A percentile compares a stretch with the other conserved stretches of the same genome.
Evolutionary conservation across 805 yeast genomes (phyloP).

Genomic region (Candida nanaspora): DNA sequence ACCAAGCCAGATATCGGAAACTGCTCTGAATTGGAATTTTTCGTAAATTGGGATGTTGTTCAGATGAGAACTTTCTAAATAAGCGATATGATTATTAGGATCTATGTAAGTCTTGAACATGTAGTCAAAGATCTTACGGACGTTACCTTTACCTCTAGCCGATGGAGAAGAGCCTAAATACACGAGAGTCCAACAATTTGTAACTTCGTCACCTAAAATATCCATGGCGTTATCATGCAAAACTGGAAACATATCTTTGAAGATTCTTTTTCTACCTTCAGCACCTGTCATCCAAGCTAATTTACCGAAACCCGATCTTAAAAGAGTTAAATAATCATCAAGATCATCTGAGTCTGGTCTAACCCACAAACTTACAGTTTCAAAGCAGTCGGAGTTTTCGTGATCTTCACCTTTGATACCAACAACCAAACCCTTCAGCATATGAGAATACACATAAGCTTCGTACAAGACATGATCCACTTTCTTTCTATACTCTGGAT

Average conservation of each 20-base stretch:
- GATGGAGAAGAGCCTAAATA: conserved; percentile 28
- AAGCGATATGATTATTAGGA: conserved; percentile 30
- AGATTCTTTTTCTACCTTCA: conserved; percentile 42
- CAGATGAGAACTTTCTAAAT: conserved; percentile 42
- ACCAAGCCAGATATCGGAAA: conserved; percentile 39
- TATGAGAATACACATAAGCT: conserved; percentile 43
- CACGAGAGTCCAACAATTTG: conserved; percentile 25
- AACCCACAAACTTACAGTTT: conserved; percentile 50
- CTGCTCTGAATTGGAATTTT: conserved; percentile 42
- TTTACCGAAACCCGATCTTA: conserved; percentile 45
- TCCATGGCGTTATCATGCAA: conserved; percentile 40
- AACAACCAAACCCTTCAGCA: conserved; percentile 40
- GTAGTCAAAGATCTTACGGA: conserved; percentile 39
- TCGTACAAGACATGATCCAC: conserved; percentile 39
- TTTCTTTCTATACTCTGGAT: conserved; percentile 22
- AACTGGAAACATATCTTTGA: conserved; percentile 42
- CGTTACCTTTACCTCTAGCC: conserved; percentile 54
- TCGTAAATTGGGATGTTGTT: conserved; percentile 46
- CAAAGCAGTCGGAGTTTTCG: conserved; percentile 29
- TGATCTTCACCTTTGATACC: conserved; percentile 39
- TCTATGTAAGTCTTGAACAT: conserved; percentile 42
- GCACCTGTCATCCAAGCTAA: conserved; percentile 43
- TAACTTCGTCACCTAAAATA: conserved; percentile 34
- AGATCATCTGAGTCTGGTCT: conserved; percentile 37
- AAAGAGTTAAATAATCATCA: conserved; percentile 38